Conservation (phyloP, 208 protist genomes). For the Porcisia deanei region DNA sequence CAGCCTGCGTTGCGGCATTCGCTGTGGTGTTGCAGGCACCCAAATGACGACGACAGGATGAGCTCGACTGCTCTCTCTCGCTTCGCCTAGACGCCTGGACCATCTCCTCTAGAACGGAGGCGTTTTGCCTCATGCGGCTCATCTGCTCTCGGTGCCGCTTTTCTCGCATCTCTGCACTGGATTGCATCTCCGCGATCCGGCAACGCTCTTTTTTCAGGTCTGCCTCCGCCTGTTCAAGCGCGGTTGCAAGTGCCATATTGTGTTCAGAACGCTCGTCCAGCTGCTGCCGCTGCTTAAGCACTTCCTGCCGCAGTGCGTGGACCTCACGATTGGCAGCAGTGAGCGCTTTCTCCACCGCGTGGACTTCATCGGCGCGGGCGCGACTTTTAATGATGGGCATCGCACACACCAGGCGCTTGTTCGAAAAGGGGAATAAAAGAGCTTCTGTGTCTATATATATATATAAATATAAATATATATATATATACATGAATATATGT, state of each 20-base stretch:
- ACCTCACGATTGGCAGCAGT: slow-evolving; percentile 3
- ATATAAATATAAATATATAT: no score
- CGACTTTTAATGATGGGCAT: slow-evolving; percentile 22
- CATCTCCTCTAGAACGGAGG: slow-evolving; percentile 22
- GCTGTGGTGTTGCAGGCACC: neutral
- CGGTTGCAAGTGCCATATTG: neutral
- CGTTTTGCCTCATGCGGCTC: slow-evolving; percentile 2
- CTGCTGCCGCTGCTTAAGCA: slow-evolving; percentile 1
- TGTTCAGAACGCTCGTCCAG: neutral
- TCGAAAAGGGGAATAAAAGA: no score
- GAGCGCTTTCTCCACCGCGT: neutral
- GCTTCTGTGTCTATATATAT: neutral
- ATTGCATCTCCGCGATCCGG: slow-evolving; percentile 3
- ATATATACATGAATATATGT: no score
- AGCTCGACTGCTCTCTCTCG: slow-evolving; percentile 2
- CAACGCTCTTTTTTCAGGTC: neutral
- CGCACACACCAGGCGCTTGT: neutral
- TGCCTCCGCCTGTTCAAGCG: slow-evolving; percentile 6
- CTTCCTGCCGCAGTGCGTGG: slow-evolving; percentile 19
- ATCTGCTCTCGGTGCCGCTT: slow-evolving; percentile 7
- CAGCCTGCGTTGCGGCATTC: no score
- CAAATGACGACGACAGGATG: neutral
- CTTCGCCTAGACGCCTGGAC: slow-evolving; percentile 21
- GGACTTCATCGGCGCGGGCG: slow-evolving; percentile 16
- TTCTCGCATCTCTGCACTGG: neutral